phyloP scores from a whole-genome alignment of 495 filamentous ascomycete genomes.

The Tricharina praecox region DNA sequence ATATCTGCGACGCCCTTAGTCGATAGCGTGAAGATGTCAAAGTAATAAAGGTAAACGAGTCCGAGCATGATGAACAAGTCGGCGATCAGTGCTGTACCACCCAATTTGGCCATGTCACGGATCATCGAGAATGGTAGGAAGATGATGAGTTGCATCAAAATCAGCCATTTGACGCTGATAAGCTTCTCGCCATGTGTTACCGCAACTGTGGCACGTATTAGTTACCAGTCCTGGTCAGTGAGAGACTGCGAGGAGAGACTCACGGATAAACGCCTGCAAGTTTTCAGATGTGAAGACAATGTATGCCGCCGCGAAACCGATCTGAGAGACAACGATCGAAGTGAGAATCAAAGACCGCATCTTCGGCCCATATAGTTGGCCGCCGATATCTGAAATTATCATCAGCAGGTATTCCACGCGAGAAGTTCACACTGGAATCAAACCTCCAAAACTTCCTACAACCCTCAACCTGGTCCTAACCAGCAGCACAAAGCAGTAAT shows the following conservation, averaged over 20 bases:
- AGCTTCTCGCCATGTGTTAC: slow-evolving; percentile 65
- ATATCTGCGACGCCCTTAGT: slow-evolving; percentile 73
- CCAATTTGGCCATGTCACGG: slow-evolving; percentile 87
- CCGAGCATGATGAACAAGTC: slow-evolving; percentile 89
- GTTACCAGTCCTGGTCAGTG: neutral
- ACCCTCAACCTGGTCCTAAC: slow-evolving; percentile 72
- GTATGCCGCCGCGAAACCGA: slow-evolving; percentile 94
- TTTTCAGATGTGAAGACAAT: slow-evolving; percentile 97
- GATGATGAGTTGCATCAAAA: slow-evolving; percentile 80
- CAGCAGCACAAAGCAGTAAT: slow-evolving; percentile 89
- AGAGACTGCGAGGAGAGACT: slow-evolving; percentile 13
- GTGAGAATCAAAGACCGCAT: slow-evolving; percentile 73
- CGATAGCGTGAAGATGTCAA: slow-evolving; percentile 58
- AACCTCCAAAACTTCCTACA: slow-evolving; percentile 64
- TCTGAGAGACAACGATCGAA: slow-evolving; percentile 83
- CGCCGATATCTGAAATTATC: slow-evolving; percentile 85
- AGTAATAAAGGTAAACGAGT: slow-evolving; percentile 87
- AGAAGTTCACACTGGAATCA: neutral
- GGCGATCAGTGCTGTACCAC: slow-evolving; percentile 75
- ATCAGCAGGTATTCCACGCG: no score
- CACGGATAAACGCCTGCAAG: slow-evolving; percentile 76
- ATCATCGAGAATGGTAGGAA: slow-evolving; percentile 87
- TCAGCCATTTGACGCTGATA: slow-evolving; percentile 75
- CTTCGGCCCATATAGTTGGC: slow-evolving; percentile 72
- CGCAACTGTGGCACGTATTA: slow-evolving; percentile 28